Percentiles rank a stretch among this genome's conserved stretches.
These are phyloP conservation scores for Pleurotus giganteus DNA, from an alignment of 768 basidiomycete species.

Conservation along the genomic window DNA sequence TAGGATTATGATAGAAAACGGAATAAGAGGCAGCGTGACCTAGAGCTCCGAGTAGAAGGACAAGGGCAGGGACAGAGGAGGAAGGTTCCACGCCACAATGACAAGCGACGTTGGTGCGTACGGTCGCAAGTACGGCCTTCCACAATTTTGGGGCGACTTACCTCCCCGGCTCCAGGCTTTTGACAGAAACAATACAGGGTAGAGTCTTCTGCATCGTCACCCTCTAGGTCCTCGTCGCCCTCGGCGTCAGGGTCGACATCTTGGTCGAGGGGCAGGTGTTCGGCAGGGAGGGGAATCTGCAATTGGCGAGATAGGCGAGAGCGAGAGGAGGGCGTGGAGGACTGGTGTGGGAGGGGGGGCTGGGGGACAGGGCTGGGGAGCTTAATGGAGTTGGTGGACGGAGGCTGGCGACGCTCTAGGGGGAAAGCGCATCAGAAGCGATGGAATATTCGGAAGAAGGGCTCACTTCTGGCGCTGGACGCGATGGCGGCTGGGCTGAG, in stretches of 20 bases:
- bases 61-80: not conserved
- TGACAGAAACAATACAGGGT: constrained; percentile 43
- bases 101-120: not conserved
- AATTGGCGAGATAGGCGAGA: constrained; percentile 36
- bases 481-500: constrained; percentile 6
- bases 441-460: constrained; percentile 2
- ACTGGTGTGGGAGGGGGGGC: constrained; percentile 8
- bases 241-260: constrained; percentile 16
- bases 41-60: not conserved
- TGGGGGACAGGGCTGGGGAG: constrained; percentile 30
- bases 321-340: constrained; percentile 24
- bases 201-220: constrained; percentile 28
- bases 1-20: too few species aligned
- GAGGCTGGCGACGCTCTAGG: constrained; percentile 33
- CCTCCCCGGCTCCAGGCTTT: constrained; percentile 39
- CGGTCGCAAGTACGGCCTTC: not conserved
- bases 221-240: constrained; percentile 20
- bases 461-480: constrained; percentile 12
- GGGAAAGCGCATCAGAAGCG: not conserved
- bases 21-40: too few species aligned
- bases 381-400: constrained; percentile 33
- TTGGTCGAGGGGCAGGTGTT: constrained; percentile 13
- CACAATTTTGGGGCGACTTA: constrained; percentile 17
- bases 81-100: not conserved
- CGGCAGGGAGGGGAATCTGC: constrained; percentile 14